Conservation (phyloP, 2,329 filamentous ascomycete genomes). For the Byssothecium circinans region DNA sequence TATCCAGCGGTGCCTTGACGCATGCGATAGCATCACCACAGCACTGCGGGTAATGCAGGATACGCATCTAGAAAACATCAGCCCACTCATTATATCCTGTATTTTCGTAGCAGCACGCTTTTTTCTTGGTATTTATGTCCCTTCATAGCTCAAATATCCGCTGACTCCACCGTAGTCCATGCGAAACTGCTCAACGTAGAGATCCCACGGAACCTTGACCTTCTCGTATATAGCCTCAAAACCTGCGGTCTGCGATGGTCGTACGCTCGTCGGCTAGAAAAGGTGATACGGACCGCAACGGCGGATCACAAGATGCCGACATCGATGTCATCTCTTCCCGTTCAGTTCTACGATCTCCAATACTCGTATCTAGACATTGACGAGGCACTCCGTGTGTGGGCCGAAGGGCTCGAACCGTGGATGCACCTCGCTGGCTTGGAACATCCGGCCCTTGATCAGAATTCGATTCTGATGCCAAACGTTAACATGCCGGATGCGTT, state of each 20-base stretch:
- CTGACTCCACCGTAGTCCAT: slow-evolving; percentile 18
- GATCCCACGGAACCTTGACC: slow-evolving; percentile 23
- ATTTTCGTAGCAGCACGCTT: slow-evolving; percentile 31
- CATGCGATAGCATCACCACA: slow-evolving; percentile 28
- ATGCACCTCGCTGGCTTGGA: slow-evolving; percentile 18
- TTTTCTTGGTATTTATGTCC: slow-evolving; percentile 16
- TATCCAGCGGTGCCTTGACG: slow-evolving; percentile 30
- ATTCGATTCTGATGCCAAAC: slow-evolving; percentile 12
- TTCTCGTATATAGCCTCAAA: slow-evolving; percentile 26
- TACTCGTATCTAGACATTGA: slow-evolving; percentile 31
- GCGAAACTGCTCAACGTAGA: slow-evolving; percentile 26
- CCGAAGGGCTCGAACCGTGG: slow-evolving; percentile 19
- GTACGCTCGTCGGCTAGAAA: slow-evolving; percentile 21
- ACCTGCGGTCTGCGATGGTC: slow-evolving; percentile 28
- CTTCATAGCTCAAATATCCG: neutral
- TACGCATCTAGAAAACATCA: slow-evolving; percentile 22
- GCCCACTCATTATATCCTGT: slow-evolving; percentile 24
- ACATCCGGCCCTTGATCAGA: slow-evolving; percentile 12
- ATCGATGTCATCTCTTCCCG: slow-evolving; percentile 20
- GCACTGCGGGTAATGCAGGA: slow-evolving; percentile 22
- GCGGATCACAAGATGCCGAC: slow-evolving; percentile 26
- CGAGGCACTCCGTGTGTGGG: slow-evolving; percentile 27
- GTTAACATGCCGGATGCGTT: slow-evolving; percentile 1
- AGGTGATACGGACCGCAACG: slow-evolving; percentile 27
- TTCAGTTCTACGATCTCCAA: slow-evolving; percentile 30